Evolutionary conservation across 768 basidiomycete genomes (phyloP).

Genomic region (Suillus bovinus): DNA sequence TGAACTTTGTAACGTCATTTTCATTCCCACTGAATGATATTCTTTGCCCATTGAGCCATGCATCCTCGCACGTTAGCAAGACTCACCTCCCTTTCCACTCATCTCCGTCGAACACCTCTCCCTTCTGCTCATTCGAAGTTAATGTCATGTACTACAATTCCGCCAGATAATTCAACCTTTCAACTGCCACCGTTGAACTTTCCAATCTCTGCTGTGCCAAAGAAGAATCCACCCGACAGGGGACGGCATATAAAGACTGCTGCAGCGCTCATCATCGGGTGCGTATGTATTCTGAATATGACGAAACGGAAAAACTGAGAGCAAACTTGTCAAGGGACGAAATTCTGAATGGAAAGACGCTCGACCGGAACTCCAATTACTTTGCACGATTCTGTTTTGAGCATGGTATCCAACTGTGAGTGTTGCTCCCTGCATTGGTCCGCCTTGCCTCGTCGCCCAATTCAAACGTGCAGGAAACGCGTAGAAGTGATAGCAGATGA

Average conservation of each 20-base stretch:
- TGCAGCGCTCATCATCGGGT: slow-evolving; percentile 79
- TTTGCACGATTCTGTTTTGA: slow-evolving; percentile 91
- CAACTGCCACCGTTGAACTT: slow-evolving; percentile 31
- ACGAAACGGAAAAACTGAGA: not conserved
- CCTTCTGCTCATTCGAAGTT: not conserved
- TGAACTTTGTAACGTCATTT: not conserved
- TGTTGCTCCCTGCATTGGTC: not conserved
- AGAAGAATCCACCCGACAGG: slow-evolving; percentile 63
- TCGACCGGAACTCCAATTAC: slow-evolving; percentile 80
- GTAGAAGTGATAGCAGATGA: slow-evolving; percentile 93
- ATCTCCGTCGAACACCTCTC: slow-evolving; percentile 11
- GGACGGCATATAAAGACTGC: slow-evolving; percentile 73
- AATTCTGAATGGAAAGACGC: slow-evolving; percentile 90
- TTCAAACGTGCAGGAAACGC: slow-evolving; percentile 56
- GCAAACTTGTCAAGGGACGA: slow-evolving; percentile 63
- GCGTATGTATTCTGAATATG: slow-evolving; percentile 18
- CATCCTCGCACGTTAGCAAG: slow-evolving; percentile 17
- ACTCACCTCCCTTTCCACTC: slow-evolving; percentile 15
- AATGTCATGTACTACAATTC: slow-evolving; percentile 11
- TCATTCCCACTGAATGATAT: slow-evolving; percentile 13
- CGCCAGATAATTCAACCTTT: not conserved
- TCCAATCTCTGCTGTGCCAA: slow-evolving; percentile 55
- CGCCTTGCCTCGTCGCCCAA: slow-evolving; percentile 21
- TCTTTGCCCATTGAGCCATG: slow-evolving; percentile 10
- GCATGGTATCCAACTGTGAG: slow-evolving; percentile 77